Evolutionary conservation across 1,284 basidiomycete genomes (phyloP).

Genomic region (Marasmius sp.): DNA sequence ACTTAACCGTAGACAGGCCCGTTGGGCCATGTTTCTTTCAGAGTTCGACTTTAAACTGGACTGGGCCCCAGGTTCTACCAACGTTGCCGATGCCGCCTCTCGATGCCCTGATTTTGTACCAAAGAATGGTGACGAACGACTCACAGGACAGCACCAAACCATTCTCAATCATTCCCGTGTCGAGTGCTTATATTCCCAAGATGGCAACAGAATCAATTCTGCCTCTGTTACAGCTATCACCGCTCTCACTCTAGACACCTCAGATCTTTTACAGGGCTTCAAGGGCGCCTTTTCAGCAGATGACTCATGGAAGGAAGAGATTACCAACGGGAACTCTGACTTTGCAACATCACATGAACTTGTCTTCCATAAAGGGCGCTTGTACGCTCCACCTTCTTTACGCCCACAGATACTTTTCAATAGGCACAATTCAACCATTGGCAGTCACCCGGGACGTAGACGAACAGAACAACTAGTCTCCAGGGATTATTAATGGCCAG

Average conservation of each 20-base stretch:
- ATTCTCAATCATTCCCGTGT: neutral
- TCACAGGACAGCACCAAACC: neutral
- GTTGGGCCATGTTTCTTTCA: conserved; percentile 22
- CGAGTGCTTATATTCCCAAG: neutral
- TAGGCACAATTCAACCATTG: conserved; percentile 6
- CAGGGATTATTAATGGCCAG: conserved; percentile 30
- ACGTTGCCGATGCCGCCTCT: conserved; percentile 35
- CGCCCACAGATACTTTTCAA: neutral
- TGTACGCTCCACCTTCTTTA: neutral
- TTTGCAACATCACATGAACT: neutral
- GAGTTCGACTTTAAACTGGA: conserved; percentile 29
- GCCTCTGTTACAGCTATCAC: neutral
- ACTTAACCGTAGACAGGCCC: conserved; percentile 33
- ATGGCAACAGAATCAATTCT: neutral
- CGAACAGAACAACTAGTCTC: conserved; percentile 20
- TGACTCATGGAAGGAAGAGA: neutral
- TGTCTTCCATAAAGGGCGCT: neutral
- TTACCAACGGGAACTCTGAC: neutral
- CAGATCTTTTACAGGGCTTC: neutral
- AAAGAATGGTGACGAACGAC: conserved; percentile 35
- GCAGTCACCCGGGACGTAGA: conserved; percentile 28
- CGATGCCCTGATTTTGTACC: conserved; percentile 31
- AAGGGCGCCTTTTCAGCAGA: neutral
- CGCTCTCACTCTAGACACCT: neutral
- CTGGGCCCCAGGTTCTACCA: conserved; percentile 27